phyloP scores from a whole-genome alignment of 306 rosid genomes.

The Gastrolobium bilobum region DNA sequence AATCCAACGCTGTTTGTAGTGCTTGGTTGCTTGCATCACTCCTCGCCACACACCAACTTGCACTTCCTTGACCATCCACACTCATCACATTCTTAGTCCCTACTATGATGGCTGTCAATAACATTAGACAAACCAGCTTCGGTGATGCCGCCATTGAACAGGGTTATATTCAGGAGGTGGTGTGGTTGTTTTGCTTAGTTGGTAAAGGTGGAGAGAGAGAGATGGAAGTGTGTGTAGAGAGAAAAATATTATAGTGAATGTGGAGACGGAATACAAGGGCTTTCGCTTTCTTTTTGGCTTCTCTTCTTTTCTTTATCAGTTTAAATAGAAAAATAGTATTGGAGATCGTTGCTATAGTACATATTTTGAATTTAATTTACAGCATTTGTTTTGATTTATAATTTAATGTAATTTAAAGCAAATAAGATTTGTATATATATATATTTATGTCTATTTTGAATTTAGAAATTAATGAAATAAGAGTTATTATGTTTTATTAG shows the following conservation, averaged over 20 bases:
- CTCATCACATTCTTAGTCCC: neutral
- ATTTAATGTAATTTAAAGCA: too few species aligned
- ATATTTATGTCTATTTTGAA: too few species aligned
- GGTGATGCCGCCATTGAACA: conserved; percentile 63
- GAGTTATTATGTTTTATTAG: too few species aligned
- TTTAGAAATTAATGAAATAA: too few species aligned
- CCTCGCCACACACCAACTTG: conserved; percentile 81
- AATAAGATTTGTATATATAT: too few species aligned
- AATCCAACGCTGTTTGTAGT: conserved; percentile 80
- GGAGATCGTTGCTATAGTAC: too few species aligned
- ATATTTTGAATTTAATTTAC: neutral
- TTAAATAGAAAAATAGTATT: neutral
- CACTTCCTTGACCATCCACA: conserved; percentile 41
- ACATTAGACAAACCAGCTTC: conserved; percentile 1
- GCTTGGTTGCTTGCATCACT: conserved; percentile 70
- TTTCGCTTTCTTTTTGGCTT: conserved; percentile 46
- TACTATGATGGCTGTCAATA: neutral
- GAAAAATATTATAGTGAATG: conserved; percentile 37
- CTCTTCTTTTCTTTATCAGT: conserved; percentile 8
- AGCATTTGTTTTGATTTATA: too few species aligned
- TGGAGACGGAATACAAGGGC: conserved; percentile 25
- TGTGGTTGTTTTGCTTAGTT: conserved; percentile 47
- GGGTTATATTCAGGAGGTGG: conserved; percentile 46
- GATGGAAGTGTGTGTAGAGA: conserved; percentile 27
- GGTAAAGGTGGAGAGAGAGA: conserved; percentile 66